Evolutionary conservation across 1,284 basidiomycete genomes (phyloP), one percentile per base, ranked within the genome.

Genomic region (Ceratobasidium sp.): DNA sequence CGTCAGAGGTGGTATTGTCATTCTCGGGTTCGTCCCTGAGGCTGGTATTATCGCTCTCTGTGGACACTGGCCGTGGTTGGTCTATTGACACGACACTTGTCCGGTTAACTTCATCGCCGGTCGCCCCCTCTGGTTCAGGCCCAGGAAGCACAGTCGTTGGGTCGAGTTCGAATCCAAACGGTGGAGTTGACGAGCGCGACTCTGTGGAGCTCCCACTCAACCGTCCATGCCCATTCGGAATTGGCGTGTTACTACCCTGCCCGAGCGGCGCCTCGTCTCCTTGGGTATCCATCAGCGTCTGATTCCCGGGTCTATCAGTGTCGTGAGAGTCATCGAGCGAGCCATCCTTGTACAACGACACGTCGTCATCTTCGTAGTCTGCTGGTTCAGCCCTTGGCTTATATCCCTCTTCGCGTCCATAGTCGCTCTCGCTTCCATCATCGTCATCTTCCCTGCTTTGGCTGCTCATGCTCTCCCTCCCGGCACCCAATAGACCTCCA

Each of bases 401-500:
- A 52, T 64, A 28, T 48, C 46, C 2, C 52, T 57, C 59, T 57
- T 52, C n/a, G 62, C 38, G 23, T 61, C 75, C 66, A 64, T 54
- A 79, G 81, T 56, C 77, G 78, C 66, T 76, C 74, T 82, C 83
- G 50, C 80, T 83, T 57, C 85, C 84, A 1, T 52, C 48, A 84
- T 86, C 6, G 86, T 85, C 57, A 71, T 81, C 83, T 44, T 80
- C 82, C 62, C 85, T 84, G 0, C 64, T 67, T 84, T 86, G 6
- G 86, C 85, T 42, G n/a, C 40, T 42, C 38, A 44, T n/a, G 5
- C 33, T 50, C 15, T 42, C 46, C 33, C 33, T 48, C 48, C 50
- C 46, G 52, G 71, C 42, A 15, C 83, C 82, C 33, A 83, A 84
- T 70, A 92, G 84, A 44, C 88, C 87, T 79, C 91, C 89, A 70